Evolutionary conservation across 179 eudicot species (phyloP).

Genomic region (Amaranthus tricolor): DNA sequence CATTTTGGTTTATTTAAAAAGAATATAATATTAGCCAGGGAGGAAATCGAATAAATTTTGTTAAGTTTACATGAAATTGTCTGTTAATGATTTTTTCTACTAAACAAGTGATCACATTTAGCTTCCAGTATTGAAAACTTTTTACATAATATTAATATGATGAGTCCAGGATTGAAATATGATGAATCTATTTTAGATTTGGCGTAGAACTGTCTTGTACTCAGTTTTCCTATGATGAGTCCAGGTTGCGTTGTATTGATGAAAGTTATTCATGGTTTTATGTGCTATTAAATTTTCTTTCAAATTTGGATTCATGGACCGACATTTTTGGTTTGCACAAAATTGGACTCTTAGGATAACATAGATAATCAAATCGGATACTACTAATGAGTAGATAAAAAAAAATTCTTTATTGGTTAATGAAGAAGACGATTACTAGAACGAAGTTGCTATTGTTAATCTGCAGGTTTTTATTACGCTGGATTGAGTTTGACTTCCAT

Average conservation of each 20-base stretch:
- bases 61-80: neutral
- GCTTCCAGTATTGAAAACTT: neutral
- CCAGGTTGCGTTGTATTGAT: neutral
- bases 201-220: neutral
- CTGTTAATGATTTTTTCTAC: neutral
- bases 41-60: neutral
- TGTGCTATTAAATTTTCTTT: neutral
- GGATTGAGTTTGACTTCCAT: no score
- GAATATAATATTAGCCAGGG: neutral
- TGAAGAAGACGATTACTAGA: no score
- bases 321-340: neutral
- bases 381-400: neutral
- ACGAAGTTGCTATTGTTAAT: no score
- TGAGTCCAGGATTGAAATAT: neutral
- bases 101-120: neutral
- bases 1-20: neutral
- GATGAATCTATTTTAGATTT: neutral
- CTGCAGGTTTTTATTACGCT: no score
- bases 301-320: neutral
- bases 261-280: neutral
- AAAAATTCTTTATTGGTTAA: no score
- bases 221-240: neutral
- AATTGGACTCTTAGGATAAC: neutral
- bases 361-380: neutral
- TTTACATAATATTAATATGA: neutral